Percentiles rank a stretch among this genome's conserved stretches.
Conservation (phyloP, 2,329 filamentous ascomycete species). For the Pseudogymnoascus sp. region DNA sequence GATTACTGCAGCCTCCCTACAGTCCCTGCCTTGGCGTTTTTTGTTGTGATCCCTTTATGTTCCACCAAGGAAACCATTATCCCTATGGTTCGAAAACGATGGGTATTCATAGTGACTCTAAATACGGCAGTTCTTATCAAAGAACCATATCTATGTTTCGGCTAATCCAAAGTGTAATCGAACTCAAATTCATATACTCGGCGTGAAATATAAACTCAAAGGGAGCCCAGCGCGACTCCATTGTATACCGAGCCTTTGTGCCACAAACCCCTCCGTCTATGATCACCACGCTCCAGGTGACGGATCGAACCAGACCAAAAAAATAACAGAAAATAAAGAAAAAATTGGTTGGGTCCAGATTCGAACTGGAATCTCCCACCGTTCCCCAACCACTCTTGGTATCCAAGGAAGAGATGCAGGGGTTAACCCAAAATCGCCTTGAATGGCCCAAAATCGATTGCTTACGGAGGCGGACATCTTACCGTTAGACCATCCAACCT, state of each 20-base stretch:
- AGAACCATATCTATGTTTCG: neutral
- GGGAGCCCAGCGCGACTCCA: neutral
- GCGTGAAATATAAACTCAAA: neutral
- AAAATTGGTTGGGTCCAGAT: neutral
- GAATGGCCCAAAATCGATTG: neutral
- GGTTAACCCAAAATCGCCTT: neutral
- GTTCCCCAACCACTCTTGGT: neutral
- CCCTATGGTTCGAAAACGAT: neutral
- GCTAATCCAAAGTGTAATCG: neutral
- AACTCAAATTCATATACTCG: neutral
- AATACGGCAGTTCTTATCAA: neutral
- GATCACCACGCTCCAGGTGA: neutral
- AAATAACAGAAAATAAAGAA: neutral
- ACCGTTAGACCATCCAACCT: neutral
- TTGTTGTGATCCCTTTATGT: neutral
- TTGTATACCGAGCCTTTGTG: neutral
- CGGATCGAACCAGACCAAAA: neutral
- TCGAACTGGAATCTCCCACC: neutral
- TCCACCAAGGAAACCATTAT: neutral
- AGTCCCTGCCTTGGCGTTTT: neutral
- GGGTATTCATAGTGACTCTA: neutral
- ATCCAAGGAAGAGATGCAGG: neutral
- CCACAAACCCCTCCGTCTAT: neutral
- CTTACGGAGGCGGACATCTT: neutral
- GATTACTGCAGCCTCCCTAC: neutral